Conservation (phyloP, 345 rosid species). For the Eucalyptus regnans region DNA sequence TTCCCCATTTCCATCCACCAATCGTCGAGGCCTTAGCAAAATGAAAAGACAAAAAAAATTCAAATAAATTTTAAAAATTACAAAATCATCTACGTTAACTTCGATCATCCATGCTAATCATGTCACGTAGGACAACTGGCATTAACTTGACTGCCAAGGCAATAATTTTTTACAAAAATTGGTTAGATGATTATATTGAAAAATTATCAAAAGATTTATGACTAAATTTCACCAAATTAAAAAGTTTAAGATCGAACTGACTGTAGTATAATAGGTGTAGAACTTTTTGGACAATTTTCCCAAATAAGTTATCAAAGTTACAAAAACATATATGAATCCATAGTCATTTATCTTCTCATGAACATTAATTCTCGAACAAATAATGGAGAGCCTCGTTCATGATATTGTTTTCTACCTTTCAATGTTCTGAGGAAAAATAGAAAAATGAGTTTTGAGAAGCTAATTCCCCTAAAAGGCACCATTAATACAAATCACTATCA, state of each 20-base stretch:
- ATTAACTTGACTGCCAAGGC: fast-evolving
- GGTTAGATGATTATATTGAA: background rate
- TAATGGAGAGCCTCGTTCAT: background rate
- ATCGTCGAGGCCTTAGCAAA: fast-evolving
- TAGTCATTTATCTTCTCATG: background rate
- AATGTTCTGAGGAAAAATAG: no score
- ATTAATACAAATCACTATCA: background rate
- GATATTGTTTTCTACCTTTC: background rate
- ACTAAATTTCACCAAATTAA: no score
- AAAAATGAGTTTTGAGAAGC: background rate
- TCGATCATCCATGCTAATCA: fast-evolving
- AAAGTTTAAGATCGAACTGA: background rate
- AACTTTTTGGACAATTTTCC: background rate
- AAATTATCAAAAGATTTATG: background rate
- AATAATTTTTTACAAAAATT: background rate
- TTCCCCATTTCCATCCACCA: background rate
- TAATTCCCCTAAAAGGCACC: background rate
- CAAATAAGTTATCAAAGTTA: background rate
- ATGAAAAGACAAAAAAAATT: no score
- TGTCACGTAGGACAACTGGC: no score
- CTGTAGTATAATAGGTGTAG: background rate
- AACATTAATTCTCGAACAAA: background rate
- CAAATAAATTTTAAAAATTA: no score
- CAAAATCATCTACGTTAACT: background rate
- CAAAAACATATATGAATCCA: background rate